phyloP scores from a whole-genome alignment of 2,329 filamentous ascomycete species.

The Elsinoe arachidis region DNA sequence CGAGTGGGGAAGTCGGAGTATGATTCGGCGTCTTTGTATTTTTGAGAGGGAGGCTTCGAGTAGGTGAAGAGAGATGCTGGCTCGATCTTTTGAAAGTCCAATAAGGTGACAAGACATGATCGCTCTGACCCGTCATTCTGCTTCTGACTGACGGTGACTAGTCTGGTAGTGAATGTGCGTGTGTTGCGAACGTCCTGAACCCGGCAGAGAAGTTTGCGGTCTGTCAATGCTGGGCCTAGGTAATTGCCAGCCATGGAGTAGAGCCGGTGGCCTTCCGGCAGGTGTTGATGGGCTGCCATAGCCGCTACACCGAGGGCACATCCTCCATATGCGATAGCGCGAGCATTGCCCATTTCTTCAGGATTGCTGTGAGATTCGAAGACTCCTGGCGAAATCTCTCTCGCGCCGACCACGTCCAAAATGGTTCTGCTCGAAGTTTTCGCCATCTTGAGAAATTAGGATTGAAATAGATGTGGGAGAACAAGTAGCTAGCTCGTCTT shows the following conservation, averaged over 20 bases:
- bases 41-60: slow-evolving; percentile 28
- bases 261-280: slow-evolving; percentile 31
- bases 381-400: background rate
- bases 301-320: slow-evolving; percentile 36
- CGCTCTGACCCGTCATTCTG: slow-evolving; percentile 31
- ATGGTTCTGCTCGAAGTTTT: background rate
- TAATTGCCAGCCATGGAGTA: slow-evolving; percentile 42
- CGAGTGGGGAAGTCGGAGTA: slow-evolving; percentile 19
- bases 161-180: slow-evolving; percentile 40
- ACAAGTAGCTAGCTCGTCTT: too few relatives aligned
- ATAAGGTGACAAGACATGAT: slow-evolving; percentile 35
- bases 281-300: slow-evolving; percentile 35
- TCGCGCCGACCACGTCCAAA: background rate
- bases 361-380: slow-evolving; percentile 24
- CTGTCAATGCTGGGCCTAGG: slow-evolving; percentile 37
- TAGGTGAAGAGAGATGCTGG: slow-evolving; percentile 30
- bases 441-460: background rate
- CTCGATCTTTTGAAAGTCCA: slow-evolving; percentile 42
- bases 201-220: slow-evolving; percentile 31
- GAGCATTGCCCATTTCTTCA: slow-evolving; percentile 29
- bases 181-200: slow-evolving; percentile 37
- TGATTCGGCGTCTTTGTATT: slow-evolving; percentile 26
- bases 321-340: slow-evolving; percentile 39
- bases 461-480: too few relatives aligned
- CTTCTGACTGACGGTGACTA: slow-evolving; percentile 38